These are phyloP conservation scores for Yamadazyma kitorensis DNA, from an alignment of 805 yeast species.

Conservation along the genomic window DNA sequence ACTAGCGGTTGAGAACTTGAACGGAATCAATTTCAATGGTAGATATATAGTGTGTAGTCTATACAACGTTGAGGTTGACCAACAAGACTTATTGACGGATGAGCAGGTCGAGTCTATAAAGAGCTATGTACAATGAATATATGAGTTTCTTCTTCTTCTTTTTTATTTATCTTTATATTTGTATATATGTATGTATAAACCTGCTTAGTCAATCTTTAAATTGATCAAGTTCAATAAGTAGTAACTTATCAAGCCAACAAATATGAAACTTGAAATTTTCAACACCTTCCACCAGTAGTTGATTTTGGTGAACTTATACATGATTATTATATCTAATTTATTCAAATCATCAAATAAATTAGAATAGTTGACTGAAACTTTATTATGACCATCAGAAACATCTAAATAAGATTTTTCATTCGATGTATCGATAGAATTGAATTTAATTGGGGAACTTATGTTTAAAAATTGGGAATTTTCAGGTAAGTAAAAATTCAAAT, in stretches of 20 bases:
- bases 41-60: conserved; percentile 53
- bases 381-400: conserved; percentile 71
- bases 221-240: conserved; percentile 41
- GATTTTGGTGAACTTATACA: conserved; percentile 56
- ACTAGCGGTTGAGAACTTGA: conserved; percentile 52
- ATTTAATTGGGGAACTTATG: conserved; percentile 54
- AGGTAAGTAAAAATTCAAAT: conserved; percentile 70
- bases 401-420: conserved; percentile 66
- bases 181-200: conserved; percentile 1
- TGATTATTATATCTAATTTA: conserved; percentile 52
- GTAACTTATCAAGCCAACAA: conserved; percentile 56
- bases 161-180: not conserved
- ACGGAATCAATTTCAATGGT: conserved; percentile 59
- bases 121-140: not conserved
- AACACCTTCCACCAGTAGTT: conserved; percentile 64
- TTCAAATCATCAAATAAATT: conserved; percentile 71
- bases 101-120: conserved; percentile 27
- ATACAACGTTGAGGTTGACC: conserved; percentile 41
- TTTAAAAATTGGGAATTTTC: conserved; percentile 71
- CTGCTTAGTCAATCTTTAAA: conserved; percentile 15
- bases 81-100: conserved; percentile 12
- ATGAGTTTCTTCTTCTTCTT: not conserved
- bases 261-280: conserved; percentile 58
- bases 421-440: conserved; percentile 26
- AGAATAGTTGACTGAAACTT: conserved; percentile 55